Percentiles rank a stretch among this genome's conserved stretches.
Conservation (phyloP, 2,329 filamentous ascomycete genomes). For the Diatrype stigma region DNA sequence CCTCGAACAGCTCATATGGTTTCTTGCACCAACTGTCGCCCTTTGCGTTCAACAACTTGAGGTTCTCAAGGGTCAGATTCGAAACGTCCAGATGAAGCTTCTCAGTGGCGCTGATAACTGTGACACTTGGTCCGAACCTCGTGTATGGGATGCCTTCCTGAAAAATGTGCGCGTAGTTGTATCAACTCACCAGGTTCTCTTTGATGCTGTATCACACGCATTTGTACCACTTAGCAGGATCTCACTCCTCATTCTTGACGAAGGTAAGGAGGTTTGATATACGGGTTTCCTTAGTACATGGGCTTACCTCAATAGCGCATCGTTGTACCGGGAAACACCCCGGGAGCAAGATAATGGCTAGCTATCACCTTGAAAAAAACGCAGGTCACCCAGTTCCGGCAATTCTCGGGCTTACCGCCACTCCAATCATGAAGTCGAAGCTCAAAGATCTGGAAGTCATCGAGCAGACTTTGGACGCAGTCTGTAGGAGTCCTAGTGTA, state of each 20-base stretch:
- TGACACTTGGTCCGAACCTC: slow-evolving; percentile 66
- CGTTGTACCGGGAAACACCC: slow-evolving; percentile 64
- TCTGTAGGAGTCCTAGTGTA: slow-evolving; percentile 63
- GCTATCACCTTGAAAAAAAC: slow-evolving; percentile 55
- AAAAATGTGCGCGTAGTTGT: slow-evolving; percentile 66
- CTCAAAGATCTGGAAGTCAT: slow-evolving; percentile 54
- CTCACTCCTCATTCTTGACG: slow-evolving; percentile 74
- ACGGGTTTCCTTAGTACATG: background rate
- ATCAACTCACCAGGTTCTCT: slow-evolving; percentile 70
- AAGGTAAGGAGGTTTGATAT: slow-evolving; percentile 50
- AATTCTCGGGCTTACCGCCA: slow-evolving; percentile 78
- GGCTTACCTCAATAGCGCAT: slow-evolving; percentile 53
- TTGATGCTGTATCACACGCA: slow-evolving; percentile 69
- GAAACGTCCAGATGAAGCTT: slow-evolving; percentile 53
- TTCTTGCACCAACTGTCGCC: slow-evolving; percentile 65
- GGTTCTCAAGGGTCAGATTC: slow-evolving; percentile 57
- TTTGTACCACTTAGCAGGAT: slow-evolving; percentile 65
- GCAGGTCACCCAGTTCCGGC: slow-evolving; percentile 46
- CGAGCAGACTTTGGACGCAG: slow-evolving; percentile 66
- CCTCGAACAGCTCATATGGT: slow-evolving; percentile 59
- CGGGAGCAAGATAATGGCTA: slow-evolving; percentile 66
- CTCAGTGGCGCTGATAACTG: slow-evolving; percentile 66
- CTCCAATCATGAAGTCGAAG: slow-evolving; percentile 63
- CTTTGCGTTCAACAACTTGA: slow-evolving; percentile 63
- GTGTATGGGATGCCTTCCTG: slow-evolving; percentile 65